Conservation (phyloP, 306 rosid species). For the Datisca glomerata region DNA sequence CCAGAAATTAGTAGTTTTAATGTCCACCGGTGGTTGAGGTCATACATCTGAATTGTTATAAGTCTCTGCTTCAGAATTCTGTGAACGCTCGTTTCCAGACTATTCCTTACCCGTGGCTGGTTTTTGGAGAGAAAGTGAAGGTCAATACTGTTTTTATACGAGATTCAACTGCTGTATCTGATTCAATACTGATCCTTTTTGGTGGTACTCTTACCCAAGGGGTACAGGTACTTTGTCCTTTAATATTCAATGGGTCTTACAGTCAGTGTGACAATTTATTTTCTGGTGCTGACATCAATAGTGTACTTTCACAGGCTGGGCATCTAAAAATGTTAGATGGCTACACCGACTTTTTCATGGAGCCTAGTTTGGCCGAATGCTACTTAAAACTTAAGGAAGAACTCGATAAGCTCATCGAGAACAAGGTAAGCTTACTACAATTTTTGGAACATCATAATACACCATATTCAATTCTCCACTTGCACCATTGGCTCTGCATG, state of each 20-base stretch:
- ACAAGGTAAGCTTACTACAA: slow-evolving; percentile 56
- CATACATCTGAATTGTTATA: neutral
- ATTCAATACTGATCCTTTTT: slow-evolving; percentile 74
- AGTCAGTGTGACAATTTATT: too few relatives aligned
- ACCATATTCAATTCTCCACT: too few relatives aligned
- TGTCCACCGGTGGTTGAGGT: too few relatives aligned
- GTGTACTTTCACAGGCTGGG: slow-evolving; percentile 46
- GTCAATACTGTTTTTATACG: slow-evolving; percentile 90
- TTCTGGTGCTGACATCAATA: slow-evolving; percentile 6
- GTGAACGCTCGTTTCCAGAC: slow-evolving; percentile 91
- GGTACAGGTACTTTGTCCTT: slow-evolving; percentile 61
- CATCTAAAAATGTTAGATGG: slow-evolving; percentile 89
- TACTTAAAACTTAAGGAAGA: slow-evolving; percentile 80
- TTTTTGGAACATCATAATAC: too few relatives aligned
- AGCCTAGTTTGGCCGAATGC: slow-evolving; percentile 86
- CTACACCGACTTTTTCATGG: slow-evolving; percentile 80
- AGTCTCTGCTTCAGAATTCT: slow-evolving; percentile 60
- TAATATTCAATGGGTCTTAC: too few relatives aligned
- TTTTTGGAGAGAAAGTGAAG: slow-evolving; percentile 89
- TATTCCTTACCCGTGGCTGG: slow-evolving; percentile 95
- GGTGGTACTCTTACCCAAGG: slow-evolving; percentile 69
- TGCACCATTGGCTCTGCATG: neutral
- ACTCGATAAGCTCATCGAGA: slow-evolving; percentile 65
- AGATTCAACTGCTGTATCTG: slow-evolving; percentile 93
- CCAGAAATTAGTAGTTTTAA: too few relatives aligned